Evolutionary conservation across 345 rosid species (phyloP), one percentile per base, ranked within the genome.

Genomic region (Gossypium bickii): DNA sequence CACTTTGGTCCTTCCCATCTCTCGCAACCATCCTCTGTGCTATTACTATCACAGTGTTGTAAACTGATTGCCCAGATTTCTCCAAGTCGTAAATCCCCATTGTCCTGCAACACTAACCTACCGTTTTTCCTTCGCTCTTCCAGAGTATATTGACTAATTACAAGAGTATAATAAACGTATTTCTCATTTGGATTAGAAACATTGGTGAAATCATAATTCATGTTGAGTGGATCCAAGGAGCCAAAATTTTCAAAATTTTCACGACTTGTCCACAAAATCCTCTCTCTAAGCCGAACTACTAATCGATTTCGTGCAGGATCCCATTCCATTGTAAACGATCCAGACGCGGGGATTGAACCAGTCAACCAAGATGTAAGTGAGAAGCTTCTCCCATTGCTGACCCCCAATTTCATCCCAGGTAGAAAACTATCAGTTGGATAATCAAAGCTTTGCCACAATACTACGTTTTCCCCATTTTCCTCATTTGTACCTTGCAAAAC

Each of bases 1-100:
- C 71, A 67, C 53, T 67, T 43, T 45, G 71, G 71, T 20, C 71
- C 71, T 45, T 67, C 38, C 71, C 55, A 45, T 67, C 55, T 45
- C 18, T 45, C 29, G 71, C 71, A 67, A 22, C 61, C 71, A 1
- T 20, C 12, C 11, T 67, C 18, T 8, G 18, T 22, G 38, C n/a
- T 47, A 34, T 5, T 34, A 34, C 41, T 6, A 34, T 34, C 41
- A 34, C 41, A 34, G 41, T 0, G 6, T 34, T 4, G 38, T 4
- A 34, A 34, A 34, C 0, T 4, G 6, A 4, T 0, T 34, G 38
- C 0, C 0, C 0, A 34, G 38, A 4, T 34, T 0, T 34, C 41
- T 34, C 41, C 41, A 5, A 34, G 1, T 34, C 0, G 41, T 34
- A 34, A 34, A 34, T 5, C 0, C 41, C 41, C 41, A 24, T 13